Percentiles rank a stretch among this genome's conserved stretches.
Evolutionary conservation across 768 basidiomycete species (phyloP).

Genomic region (Gymnopilus junonius): DNA sequence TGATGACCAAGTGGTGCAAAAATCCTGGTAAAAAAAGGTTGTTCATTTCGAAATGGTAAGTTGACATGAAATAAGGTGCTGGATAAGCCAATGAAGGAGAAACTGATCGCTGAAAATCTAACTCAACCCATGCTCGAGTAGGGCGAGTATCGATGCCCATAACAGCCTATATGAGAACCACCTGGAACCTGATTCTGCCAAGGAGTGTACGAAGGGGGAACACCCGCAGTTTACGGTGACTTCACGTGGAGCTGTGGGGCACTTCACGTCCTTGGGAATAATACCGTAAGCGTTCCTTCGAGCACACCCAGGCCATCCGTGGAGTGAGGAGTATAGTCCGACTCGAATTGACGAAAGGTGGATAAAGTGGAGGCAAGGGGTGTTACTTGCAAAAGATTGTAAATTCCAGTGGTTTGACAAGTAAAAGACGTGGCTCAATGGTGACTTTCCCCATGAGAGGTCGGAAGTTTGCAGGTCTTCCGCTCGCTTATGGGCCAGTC

Average conservation of each 20-base stretch:
- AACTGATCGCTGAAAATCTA: neutral
- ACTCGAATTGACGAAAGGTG: conserved; percentile 1
- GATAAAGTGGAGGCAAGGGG: neutral
- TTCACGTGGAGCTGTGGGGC: neutral
- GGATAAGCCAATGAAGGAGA: neutral
- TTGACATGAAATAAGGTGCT: neutral
- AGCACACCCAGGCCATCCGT: neutral
- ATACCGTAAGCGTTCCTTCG: neutral
- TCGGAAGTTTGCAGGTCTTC: too few relatives aligned
- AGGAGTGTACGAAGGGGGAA: neutral
- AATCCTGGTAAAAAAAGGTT: too few relatives aligned
- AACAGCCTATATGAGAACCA: too few relatives aligned
- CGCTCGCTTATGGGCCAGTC: too few relatives aligned
- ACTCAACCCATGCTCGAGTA: neutral
- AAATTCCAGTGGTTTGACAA: neutral
- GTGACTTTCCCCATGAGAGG: neutral
- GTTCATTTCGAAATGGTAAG: neutral
- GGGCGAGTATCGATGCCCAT: neutral
- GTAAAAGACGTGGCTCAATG: neutral
- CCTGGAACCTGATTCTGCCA: neutral
- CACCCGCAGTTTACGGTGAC: neutral
- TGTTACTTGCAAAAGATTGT: neutral
- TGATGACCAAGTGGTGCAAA: too few relatives aligned
- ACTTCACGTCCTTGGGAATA: neutral
- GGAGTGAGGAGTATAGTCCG: neutral